These are phyloP conservation scores for Fusarium hainanense DNA, from an alignment of 2,329 filamentous ascomycete genomes.

Conservation along the genomic window DNA sequence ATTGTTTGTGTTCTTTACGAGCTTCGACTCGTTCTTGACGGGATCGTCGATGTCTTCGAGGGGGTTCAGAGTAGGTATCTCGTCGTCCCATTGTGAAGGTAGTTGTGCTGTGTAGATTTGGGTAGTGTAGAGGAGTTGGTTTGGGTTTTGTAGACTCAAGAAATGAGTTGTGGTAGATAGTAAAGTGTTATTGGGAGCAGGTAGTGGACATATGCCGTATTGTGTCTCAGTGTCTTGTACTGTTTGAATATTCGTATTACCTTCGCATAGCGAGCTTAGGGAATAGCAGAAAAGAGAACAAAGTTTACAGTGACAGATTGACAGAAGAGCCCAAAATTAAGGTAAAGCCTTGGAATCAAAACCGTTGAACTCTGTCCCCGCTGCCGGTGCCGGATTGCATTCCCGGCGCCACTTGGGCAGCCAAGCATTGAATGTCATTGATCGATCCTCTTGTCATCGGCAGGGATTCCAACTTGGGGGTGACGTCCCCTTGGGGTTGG, in stretches of 20 bases:
- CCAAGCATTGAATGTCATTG: slow-evolving; percentile 3
- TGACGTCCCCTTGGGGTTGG: slow-evolving; percentile 13
- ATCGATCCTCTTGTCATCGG: slow-evolving; percentile 16
- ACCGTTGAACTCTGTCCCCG: slow-evolving; percentile 7
- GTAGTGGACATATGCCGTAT: too few relatives aligned
- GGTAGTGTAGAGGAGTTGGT: background rate
- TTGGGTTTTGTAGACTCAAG: background rate
- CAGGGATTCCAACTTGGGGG: slow-evolving; percentile 19
- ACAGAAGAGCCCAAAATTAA: background rate
- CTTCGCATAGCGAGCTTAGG: background rate
- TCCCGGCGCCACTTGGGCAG: slow-evolving; percentile 9
- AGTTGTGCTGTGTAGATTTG: background rate
- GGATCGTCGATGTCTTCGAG: slow-evolving; percentile 13
- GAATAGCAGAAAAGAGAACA: background rate
- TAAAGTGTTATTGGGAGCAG: background rate
- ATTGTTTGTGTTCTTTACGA: slow-evolving; percentile 39
- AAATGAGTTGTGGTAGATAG: background rate
- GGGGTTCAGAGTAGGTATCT: slow-evolving; percentile 30
- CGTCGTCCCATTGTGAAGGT: slow-evolving; percentile 33
- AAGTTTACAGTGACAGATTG: slow-evolving; percentile 20
- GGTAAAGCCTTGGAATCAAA: background rate
- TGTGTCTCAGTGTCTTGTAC: background rate
- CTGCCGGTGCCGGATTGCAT: slow-evolving; percentile 11
- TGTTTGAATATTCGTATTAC: background rate
- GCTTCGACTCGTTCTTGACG: slow-evolving; percentile 8